Percentiles rank a stretch among this genome's conserved stretches.
Conservation (phyloP, 2,329 filamentous ascomycete species). For the Colletotrichum sp. region DNA sequence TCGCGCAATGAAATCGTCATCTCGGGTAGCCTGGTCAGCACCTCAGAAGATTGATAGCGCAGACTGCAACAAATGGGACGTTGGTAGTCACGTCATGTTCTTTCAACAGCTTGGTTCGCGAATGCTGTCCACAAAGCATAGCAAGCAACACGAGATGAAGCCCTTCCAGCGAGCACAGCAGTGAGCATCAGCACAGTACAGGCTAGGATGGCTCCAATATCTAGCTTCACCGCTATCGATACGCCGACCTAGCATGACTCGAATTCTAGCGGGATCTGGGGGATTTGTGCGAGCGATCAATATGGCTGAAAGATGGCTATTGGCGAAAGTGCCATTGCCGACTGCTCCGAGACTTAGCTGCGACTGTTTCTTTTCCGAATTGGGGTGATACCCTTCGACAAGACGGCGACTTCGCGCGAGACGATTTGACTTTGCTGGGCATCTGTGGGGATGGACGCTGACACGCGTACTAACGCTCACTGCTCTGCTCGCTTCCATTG, state of each 20-base stretch:
- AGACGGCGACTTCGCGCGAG: slow-evolving; percentile 9
- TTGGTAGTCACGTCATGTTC: slow-evolving; percentile 23
- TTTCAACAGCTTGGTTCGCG: slow-evolving; percentile 4
- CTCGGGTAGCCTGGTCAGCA: slow-evolving; percentile 61
- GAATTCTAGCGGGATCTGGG: not conserved
- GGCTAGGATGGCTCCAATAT: slow-evolving; percentile 9
- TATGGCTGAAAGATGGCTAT: not conserved
- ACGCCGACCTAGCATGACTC: not conserved
- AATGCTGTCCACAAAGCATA: not conserved
- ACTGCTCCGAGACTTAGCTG: not conserved
- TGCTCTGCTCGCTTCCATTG: slow-evolving; percentile 38
- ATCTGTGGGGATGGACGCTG: not conserved
- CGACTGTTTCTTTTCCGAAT: slow-evolving; percentile 3
- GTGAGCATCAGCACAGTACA: slow-evolving; percentile 47
- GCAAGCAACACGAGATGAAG: not conserved
- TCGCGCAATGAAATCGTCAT: slow-evolving; percentile 50
- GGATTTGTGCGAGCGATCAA: not conserved
- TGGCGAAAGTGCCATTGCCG: not conserved
- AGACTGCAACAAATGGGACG: slow-evolving; percentile 26
- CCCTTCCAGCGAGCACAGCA: slow-evolving; percentile 52
- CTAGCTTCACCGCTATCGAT: slow-evolving; percentile 7
- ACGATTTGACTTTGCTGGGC: not conserved
- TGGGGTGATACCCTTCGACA: slow-evolving; percentile 20
- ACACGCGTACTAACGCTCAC: slow-evolving; percentile 31
- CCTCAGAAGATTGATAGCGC: slow-evolving; percentile 29